Conservation (phyloP, 441 rosid genomes). For the Breynia disticha region DNA sequence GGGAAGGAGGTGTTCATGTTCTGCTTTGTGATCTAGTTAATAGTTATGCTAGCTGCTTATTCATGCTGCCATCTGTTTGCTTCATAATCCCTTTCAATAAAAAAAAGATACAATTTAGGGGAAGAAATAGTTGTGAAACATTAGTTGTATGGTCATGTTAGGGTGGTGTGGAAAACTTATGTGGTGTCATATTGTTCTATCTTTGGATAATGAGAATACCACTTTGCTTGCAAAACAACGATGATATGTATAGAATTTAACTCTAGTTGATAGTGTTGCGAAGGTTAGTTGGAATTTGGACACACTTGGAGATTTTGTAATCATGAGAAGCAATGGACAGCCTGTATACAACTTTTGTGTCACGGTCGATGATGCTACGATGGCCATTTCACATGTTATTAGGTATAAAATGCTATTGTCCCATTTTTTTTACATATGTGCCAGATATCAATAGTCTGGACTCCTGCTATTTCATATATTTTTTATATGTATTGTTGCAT, state of each 20-base stretch:
- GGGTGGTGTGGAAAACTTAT: no score
- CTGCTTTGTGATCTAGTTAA: no score
- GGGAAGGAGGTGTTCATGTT: no score
- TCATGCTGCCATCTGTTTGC: no score
- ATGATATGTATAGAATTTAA: slow-evolving; percentile 22
- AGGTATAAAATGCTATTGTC: slow-evolving; percentile 36
- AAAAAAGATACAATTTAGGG: no score
- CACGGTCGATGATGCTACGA: slow-evolving; percentile 94
- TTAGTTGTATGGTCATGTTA: no score
- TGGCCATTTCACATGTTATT: slow-evolving; percentile 94
- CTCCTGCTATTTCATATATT: not conserved
- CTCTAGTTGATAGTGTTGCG: slow-evolving; percentile 46
- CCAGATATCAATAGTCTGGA: not conserved
- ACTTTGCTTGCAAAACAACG: not conserved
- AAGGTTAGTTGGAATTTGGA: slow-evolving; percentile 89
- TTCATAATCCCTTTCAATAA: no score
- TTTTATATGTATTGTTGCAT: not conserved
- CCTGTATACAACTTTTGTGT: slow-evolving; percentile 97
- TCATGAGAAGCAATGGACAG: slow-evolving; percentile 97
- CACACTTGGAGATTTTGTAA: slow-evolving; percentile 94
- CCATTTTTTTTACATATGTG: not conserved
- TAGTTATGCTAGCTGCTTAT: no score
- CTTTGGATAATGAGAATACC: not conserved
- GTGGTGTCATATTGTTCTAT: no score
- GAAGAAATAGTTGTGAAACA: no score